Conservation (phyloP, 306 rosid species). For the Vachellia pachyceras region DNA sequence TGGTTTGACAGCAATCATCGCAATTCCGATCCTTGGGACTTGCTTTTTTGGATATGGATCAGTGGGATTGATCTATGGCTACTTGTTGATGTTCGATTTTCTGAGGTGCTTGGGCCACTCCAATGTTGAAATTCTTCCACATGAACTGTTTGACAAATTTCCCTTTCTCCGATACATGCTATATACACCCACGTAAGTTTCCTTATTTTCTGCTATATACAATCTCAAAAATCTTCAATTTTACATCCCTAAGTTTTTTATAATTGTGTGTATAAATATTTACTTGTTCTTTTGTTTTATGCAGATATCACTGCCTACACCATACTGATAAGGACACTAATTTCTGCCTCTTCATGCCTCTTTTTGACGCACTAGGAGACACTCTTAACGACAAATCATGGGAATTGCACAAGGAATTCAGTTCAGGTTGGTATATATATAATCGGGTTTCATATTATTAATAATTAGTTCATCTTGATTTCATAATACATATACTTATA, state of each 20-base stretch:
- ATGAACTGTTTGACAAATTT: conserved; percentile 49
- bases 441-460: background rate
- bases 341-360: conserved; percentile 95
- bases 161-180: conserved; percentile 68
- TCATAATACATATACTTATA: background rate
- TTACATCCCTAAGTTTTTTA: background rate
- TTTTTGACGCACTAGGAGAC: conserved; percentile 72
- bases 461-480: background rate
- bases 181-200: conserved; percentile 84
- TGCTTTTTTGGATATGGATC: conserved; percentile 78
- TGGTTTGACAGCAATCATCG: conserved; percentile 51
- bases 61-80: conserved; percentile 48
- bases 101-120: conserved; percentile 80
- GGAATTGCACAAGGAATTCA: conserved; percentile 62
- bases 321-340: conserved; percentile 69
- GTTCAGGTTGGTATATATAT: conserved; percentile 37
- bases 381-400: conserved; percentile 67
- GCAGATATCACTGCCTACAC: conserved; percentile 82
- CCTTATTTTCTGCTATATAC: background rate
- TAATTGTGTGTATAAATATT: background rate
- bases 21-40: conserved; percentile 71
- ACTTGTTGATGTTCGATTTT: conserved; percentile 68
- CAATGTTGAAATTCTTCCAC: conserved; percentile 77
- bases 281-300: background rate
- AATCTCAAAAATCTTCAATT: background rate